Conservation (phyloP, 2,329 filamentous ascomycete genomes). For the Neopestalotiopsis clavispora region DNA sequence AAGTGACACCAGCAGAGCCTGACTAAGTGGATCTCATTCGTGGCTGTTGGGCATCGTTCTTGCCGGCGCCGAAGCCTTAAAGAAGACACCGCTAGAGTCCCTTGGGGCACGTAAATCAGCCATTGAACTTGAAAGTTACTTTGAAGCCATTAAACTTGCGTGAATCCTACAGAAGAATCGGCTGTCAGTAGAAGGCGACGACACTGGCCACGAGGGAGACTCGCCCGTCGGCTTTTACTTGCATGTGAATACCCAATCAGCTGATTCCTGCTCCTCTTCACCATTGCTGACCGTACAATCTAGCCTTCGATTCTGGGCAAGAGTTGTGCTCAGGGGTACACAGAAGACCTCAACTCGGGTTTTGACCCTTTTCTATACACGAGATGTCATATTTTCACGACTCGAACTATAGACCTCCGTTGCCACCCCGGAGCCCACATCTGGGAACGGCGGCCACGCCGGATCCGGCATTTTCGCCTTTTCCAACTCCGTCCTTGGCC, state of each 20-base stretch:
- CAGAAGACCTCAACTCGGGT: background rate
- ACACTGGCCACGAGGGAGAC: background rate
- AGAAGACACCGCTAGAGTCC: background rate
- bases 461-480: constrained; percentile 1
- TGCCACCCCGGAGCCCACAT: constrained; percentile 14
- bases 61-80: background rate
- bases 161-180: background rate
- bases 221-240: background rate
- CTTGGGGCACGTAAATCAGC: background rate
- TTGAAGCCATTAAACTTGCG: background rate
- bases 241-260: background rate
- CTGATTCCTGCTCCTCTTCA: background rate
- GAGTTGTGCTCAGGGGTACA: background rate
- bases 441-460: background rate
- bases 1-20: background rate
- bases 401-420: constrained; percentile 5
- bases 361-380: background rate
- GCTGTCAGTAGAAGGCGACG: background rate
- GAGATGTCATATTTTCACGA: constrained; percentile 10
- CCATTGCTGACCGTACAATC: background rate
- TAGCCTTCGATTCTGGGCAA: background rate
- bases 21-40: constrained; percentile 10
- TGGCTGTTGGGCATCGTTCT: background rate
- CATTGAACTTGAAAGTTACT: background rate
- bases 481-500: constrained; percentile 3